Conservation (phyloP, 768 basidiomycete genomes). For the Epithele typhae region DNA sequence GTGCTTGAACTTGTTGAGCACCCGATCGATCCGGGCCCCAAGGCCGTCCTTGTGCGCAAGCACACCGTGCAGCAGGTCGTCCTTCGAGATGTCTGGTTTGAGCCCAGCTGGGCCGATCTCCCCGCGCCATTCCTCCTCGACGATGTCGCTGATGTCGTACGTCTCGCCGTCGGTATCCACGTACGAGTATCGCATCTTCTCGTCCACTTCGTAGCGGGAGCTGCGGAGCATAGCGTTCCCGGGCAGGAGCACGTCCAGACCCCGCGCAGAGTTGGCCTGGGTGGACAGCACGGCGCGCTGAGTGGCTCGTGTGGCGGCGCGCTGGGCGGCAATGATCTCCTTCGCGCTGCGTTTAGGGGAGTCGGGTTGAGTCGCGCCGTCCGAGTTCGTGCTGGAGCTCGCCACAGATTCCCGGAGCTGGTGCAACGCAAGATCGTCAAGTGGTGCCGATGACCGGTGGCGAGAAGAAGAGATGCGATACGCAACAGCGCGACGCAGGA, state of each 20-base stretch:
- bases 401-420: slow-evolving; percentile 61
- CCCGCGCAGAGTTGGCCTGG: slow-evolving; percentile 78
- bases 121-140: slow-evolving; percentile 83
- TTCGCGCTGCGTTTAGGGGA: slow-evolving; percentile 46
- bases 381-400: slow-evolving; percentile 54
- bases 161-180: slow-evolving; percentile 88
- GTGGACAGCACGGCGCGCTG: slow-evolving; percentile 84
- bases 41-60: slow-evolving; percentile 54
- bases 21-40: slow-evolving; percentile 68
- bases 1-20: slow-evolving; percentile 71
- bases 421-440: slow-evolving; percentile 81
- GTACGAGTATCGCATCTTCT: slow-evolving; percentile 88
- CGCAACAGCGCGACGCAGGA: slow-evolving; percentile 77
- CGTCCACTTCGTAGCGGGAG: slow-evolving; percentile 64
- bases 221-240: slow-evolving; percentile 85
- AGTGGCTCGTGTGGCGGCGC: slow-evolving; percentile 80
- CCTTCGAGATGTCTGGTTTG: slow-evolving; percentile 29
- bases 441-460: slow-evolving; percentile 66
- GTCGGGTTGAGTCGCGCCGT: slow-evolving; percentile 29
- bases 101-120: slow-evolving; percentile 22
- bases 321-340: slow-evolving; percentile 92
- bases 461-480: slow-evolving; percentile 71
- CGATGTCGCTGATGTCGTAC: slow-evolving; percentile 89
- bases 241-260: slow-evolving; percentile 84
- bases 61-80: slow-evolving; percentile 67